Percentiles rank a stretch among this genome's conserved stretches.
Evolutionary conservation across 2,329 filamentous ascomycete genomes (phyloP).

Genomic region (Paraphoma chrysanthemicola): DNA sequence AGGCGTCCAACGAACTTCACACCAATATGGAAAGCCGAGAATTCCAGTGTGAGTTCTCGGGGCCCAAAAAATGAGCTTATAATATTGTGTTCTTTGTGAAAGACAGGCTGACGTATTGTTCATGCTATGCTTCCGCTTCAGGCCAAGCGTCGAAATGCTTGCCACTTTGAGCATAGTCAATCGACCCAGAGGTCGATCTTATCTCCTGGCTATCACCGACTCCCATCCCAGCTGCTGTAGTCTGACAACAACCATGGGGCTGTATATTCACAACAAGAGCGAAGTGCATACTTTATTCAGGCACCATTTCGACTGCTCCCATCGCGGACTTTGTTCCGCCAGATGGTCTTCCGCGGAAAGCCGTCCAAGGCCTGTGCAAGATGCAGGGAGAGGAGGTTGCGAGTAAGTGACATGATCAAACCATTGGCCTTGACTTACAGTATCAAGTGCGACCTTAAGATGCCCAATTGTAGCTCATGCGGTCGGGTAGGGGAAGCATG

Average conservation of each 20-base stretch:
- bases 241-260: background rate
- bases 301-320: background rate
- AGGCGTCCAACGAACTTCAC: no score
- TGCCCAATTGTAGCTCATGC: slow-evolving; percentile 29
- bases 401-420: background rate
- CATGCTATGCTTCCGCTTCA: background rate
- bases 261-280: background rate
- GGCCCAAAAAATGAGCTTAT: no score
- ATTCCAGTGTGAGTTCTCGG: no score
- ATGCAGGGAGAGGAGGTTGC: slow-evolving; percentile 24
- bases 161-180: background rate
- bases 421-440: background rate
- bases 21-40: no score
- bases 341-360: slow-evolving; percentile 24
- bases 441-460: slow-evolving; percentile 32
- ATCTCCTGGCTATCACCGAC: no score
- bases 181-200: background rate
- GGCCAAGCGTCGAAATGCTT: background rate
- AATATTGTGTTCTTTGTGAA: no score
- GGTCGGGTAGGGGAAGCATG: slow-evolving; percentile 23
- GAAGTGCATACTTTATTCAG: background rate
- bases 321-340: background rate
- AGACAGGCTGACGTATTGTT: background rate
- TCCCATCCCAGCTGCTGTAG: background rate
- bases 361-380: slow-evolving; percentile 27